phyloP scores from a whole-genome alignment of 2,329 filamentous ascomycete genomes.

The Epichloe glyceriae region DNA sequence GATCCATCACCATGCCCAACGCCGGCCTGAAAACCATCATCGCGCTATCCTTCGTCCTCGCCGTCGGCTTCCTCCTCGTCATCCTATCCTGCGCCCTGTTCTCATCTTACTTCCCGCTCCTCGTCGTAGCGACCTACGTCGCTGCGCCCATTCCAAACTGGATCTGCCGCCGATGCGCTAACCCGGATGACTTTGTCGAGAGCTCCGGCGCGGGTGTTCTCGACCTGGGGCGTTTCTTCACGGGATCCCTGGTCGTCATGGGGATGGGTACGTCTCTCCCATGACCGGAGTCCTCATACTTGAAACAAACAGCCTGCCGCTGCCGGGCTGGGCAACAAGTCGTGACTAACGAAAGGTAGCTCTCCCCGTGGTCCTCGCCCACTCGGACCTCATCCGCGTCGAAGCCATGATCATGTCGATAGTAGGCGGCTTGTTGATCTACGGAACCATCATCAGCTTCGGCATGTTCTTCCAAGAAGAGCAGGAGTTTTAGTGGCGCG shows the following conservation, averaged over 20 bases:
- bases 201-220: slow-evolving; percentile 73
- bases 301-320: no score
- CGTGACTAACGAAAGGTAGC: slow-evolving; percentile 35
- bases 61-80: slow-evolving; percentile 95
- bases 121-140: slow-evolving; percentile 93
- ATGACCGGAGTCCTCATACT: no score
- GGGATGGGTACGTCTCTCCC: slow-evolving; percentile 63
- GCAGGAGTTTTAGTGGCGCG: slow-evolving; percentile 63
- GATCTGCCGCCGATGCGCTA: slow-evolving; percentile 79
- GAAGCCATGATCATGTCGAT: slow-evolving; percentile 94
- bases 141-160: slow-evolving; percentile 92
- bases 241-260: slow-evolving; percentile 94
- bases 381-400: slow-evolving; percentile 67
- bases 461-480: slow-evolving; percentile 97
- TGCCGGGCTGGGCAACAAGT: no score
- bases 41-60: slow-evolving; percentile 94
- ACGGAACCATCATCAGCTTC: slow-evolving; percentile 96
- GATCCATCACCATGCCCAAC: slow-evolving; percentile 43
- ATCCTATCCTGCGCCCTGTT: slow-evolving; percentile 95
- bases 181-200: slow-evolving; percentile 89
- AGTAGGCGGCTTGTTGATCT: slow-evolving; percentile 83
- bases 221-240: slow-evolving; percentile 87
- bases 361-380: slow-evolving; percentile 75
- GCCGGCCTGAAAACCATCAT: slow-evolving; percentile 98
- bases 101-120: slow-evolving; percentile 85